A percentile compares a stretch with the other conserved stretches of the same genome.
Evolutionary conservation across 805 yeast species (phyloP).

Genomic region (Wickerhamomyces mucosus): DNA sequence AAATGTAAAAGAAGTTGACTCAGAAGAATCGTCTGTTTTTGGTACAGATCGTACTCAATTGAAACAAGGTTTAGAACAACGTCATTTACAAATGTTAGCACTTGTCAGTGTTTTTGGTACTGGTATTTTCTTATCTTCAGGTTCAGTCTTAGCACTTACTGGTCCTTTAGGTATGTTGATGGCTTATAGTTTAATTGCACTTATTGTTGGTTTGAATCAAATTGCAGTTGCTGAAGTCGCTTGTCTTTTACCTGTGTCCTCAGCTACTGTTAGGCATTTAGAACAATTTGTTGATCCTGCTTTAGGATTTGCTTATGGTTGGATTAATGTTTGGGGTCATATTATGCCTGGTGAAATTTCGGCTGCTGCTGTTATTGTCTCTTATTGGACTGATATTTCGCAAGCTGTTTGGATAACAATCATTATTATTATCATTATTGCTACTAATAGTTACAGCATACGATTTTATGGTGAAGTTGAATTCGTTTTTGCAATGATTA

Average conservation of each 20-base stretch:
- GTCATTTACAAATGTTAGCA: conserved; percentile 38
- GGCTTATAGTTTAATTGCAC: conserved; percentile 24
- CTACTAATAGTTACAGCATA: conserved; percentile 27
- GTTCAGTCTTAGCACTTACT: conserved; percentile 26
- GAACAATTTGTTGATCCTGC: conserved; percentile 33
- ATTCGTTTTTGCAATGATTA: conserved; percentile 32
- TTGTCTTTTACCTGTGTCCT: conserved; percentile 28
- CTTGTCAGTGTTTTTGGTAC: conserved; percentile 38
- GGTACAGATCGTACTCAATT: conserved; percentile 4
- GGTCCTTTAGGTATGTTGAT: conserved; percentile 27
- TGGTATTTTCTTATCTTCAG: conserved; percentile 29
- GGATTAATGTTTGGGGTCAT: conserved; percentile 32
- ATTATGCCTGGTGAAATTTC: conserved; percentile 34
- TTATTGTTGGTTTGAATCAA: conserved; percentile 29
- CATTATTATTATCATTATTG: conserved; percentile 26
- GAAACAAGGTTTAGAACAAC: conserved; percentile 11
- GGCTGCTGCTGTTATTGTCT: conserved; percentile 35
- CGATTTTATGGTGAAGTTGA: conserved; percentile 41
- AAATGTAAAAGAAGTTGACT: not conserved
- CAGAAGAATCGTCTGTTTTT: conserved; percentile 2
- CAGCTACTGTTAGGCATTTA: conserved; percentile 26
- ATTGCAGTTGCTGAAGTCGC: conserved; percentile 29
- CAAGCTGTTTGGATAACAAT: conserved; percentile 36
- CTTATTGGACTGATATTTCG: conserved; percentile 33
- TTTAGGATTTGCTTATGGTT: conserved; percentile 36